Conservation (phyloP, 176 grass and related monocot genomes). For the Tuctoria greenei region DNA sequence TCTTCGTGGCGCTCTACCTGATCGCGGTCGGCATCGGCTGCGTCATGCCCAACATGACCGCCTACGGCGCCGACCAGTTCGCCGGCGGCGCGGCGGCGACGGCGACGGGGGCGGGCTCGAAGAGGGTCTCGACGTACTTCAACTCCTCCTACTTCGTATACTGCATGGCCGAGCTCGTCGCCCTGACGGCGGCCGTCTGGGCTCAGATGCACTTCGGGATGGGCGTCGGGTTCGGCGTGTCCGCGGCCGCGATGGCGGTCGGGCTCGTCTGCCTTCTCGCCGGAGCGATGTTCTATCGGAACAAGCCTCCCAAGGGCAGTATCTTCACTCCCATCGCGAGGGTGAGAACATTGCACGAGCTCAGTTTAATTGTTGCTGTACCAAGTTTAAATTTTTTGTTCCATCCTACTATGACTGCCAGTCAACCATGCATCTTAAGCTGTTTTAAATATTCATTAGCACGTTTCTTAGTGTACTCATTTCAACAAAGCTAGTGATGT, state of each 20-base stretch:
- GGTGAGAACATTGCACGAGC: background rate
- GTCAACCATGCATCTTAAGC: too few species aligned
- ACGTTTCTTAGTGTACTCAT: background rate
- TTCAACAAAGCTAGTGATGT: too few species aligned
- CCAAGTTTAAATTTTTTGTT: background rate
- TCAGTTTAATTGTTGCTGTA: background rate
- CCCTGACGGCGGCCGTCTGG: background rate
- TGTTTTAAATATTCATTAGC: background rate
- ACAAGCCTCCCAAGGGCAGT: background rate
- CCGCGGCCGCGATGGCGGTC: background rate
- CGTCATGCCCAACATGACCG: background rate
- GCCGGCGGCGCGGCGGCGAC: too few species aligned
- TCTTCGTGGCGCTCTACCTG: background rate
- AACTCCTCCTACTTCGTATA: background rate
- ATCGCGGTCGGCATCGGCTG: background rate
- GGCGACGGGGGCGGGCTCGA: background rate
- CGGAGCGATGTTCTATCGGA: background rate
- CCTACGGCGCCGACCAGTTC: background rate
- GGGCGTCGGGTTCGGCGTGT: background rate
- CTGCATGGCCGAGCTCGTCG: background rate
- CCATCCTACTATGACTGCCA: background rate
- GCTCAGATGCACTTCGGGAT: background rate
- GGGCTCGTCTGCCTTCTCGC: background rate
- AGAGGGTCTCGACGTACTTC: background rate
- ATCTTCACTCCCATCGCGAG: background rate